These are phyloP conservation scores for Helianthus tuberosus DNA, from an alignment of 129 eudicot species.

Conservation along the genomic window DNA sequence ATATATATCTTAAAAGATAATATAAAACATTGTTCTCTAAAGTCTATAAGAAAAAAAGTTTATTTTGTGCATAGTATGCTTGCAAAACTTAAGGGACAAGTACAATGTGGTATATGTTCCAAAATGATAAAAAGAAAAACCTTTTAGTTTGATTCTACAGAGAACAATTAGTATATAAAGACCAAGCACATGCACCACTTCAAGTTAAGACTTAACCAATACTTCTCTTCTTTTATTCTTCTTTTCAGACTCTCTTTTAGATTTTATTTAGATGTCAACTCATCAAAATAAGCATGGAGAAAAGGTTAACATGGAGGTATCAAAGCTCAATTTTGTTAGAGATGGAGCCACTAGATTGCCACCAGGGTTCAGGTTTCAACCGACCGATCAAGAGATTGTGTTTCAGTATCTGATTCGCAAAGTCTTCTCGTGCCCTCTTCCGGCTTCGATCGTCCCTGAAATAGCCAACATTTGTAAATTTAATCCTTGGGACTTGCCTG, in stretches of 20 bases:
- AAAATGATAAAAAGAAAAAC: slow-evolving; percentile 39
- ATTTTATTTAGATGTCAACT: slow-evolving; percentile 37
- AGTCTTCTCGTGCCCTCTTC: slow-evolving; percentile 65
- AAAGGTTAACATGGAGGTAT: slow-evolving; percentile 39
- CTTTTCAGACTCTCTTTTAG: slow-evolving; percentile 5
- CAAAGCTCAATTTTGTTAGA: slow-evolving; percentile 65
- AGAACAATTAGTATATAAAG: slow-evolving; percentile 34
- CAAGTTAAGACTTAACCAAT: slow-evolving; percentile 30
- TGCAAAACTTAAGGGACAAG: slow-evolving; percentile 42
- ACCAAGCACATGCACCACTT: slow-evolving; percentile 21
- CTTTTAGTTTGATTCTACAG: slow-evolving; percentile 38
- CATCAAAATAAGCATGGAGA: slow-evolving; percentile 40
- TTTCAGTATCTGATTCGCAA: slow-evolving; percentile 83
- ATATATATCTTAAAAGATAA: slow-evolving; percentile 6
- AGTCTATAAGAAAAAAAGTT: not conserved
- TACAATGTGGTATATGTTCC: slow-evolving; percentile 43
- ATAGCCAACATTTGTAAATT: slow-evolving; percentile 46
- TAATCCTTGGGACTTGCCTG: slow-evolving; percentile 85
- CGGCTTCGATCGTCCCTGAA: slow-evolving; percentile 84
- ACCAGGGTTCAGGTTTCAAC: slow-evolving; percentile 90
- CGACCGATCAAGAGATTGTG: slow-evolving; percentile 88
- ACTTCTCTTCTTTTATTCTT: slow-evolving; percentile 8
- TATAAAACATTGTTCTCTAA: not conserved
- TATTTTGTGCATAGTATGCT: slow-evolving; percentile 33
- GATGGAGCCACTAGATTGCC: slow-evolving; percentile 70